A percentile compares a stretch with the other conserved stretches of the same genome.
Conservation (phyloP, 2,329 filamentous ascomycete species). For the Fusarium siculi region DNA sequence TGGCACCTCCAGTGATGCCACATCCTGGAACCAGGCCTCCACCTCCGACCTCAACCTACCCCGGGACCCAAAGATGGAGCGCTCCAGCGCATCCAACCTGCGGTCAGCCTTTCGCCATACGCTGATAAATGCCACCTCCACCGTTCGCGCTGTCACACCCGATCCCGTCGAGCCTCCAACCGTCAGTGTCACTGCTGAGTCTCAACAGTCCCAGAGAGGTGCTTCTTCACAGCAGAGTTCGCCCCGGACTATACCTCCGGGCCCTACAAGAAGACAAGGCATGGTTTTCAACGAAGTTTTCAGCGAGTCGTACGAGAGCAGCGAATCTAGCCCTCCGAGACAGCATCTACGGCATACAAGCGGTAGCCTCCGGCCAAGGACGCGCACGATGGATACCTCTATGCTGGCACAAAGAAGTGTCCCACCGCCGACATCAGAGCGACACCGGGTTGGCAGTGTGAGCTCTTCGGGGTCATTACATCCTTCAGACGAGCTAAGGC, state of each 20-base stretch:
- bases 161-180: slow-evolving; percentile 58
- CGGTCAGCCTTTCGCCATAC: slow-evolving; percentile 49
- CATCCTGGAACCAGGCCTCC: slow-evolving; percentile 48
- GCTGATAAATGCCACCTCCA: slow-evolving; percentile 49
- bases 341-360: slow-evolving; percentile 47
- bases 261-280: slow-evolving; percentile 63
- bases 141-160: slow-evolving; percentile 74
- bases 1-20: slow-evolving; percentile 50
- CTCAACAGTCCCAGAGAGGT: slow-evolving; percentile 40
- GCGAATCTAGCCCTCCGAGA: slow-evolving; percentile 53
- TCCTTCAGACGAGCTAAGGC: slow-evolving; percentile 60
- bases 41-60: slow-evolving; percentile 43
- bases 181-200: slow-evolving; percentile 38
- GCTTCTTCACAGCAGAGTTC: slow-evolving; percentile 48
- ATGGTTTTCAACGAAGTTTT: slow-evolving; percentile 70
- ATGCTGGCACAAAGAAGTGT: slow-evolving; percentile 59
- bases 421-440: slow-evolving; percentile 56
- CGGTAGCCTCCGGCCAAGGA: slow-evolving; percentile 61
- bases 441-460: slow-evolving; percentile 76
- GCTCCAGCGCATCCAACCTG: slow-evolving; percentile 49
- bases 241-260: slow-evolving; percentile 47
- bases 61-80: slow-evolving; percentile 49
- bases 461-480: slow-evolving; percentile 69
- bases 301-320: slow-evolving; percentile 61
- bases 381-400: slow-evolving; percentile 67